Conservation (phyloP, 306 rosid genomes). For the Cucumis hystrix region DNA sequence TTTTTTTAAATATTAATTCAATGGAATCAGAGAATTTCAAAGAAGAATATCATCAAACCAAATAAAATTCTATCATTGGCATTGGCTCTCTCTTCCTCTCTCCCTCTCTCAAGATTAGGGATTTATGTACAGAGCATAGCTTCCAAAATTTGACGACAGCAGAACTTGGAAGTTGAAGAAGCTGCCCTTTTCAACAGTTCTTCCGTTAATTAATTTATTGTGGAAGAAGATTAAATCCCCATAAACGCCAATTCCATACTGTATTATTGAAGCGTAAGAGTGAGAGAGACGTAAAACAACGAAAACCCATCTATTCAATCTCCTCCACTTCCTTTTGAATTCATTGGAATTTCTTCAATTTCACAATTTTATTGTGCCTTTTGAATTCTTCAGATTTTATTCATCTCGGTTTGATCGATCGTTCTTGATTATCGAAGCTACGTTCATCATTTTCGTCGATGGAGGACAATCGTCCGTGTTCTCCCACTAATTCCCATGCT, state of each 20-base stretch:
- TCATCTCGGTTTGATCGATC: not conserved
- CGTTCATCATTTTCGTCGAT: not conserved
- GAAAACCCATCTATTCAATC: not conserved
- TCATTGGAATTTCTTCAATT: not conserved
- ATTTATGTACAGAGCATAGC: not conserved
- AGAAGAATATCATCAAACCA: not conserved
- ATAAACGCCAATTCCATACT: not conserved
- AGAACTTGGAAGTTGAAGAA: not conserved
- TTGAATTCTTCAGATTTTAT: not conserved
- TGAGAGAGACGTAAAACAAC: not conserved
- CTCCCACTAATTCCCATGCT: slow-evolving; percentile 9
- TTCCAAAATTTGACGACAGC: not conserved
- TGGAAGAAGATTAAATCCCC: not conserved
- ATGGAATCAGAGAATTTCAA: not conserved
- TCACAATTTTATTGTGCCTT: not conserved
- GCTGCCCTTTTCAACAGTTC: not conserved
- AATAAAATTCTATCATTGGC: not conserved
- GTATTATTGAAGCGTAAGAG: not conserved
- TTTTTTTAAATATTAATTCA: not conserved
- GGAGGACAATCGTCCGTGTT: slow-evolving; percentile 14
- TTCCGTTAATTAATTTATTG: not conserved
- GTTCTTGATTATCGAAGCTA: not conserved
- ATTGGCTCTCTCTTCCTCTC: not conserved
- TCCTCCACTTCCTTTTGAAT: not conserved
- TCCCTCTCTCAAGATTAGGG: not conserved